Conservation (phyloP, 2,329 filamentous ascomycete species). For the Amylocarpus encephaloides region DNA sequence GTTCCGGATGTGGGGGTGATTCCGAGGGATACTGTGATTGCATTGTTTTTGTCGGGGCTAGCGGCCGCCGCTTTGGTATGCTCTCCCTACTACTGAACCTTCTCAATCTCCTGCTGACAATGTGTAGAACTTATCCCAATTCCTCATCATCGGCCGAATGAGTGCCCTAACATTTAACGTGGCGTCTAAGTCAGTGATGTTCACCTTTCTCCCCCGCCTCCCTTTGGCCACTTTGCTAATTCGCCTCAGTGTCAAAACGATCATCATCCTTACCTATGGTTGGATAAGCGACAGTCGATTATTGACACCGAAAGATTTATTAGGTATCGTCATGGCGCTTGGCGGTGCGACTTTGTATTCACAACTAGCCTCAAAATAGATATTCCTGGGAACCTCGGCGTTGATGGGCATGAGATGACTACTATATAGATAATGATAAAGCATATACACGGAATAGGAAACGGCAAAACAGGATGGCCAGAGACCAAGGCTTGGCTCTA, state of each 20-base stretch:
- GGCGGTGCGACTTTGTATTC: slow-evolving; percentile 41
- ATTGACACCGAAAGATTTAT: slow-evolving; percentile 34
- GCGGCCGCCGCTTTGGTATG: slow-evolving; percentile 35
- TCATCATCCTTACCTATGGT: slow-evolving; percentile 39
- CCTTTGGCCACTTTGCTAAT: neutral
- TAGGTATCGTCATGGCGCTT: slow-evolving; percentile 39
- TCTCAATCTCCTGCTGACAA: slow-evolving; percentile 15
- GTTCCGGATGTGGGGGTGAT: slow-evolving; percentile 24
- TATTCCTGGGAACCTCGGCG: neutral
- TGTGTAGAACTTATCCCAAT: slow-evolving; percentile 34
- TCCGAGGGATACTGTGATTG: slow-evolving; percentile 36
- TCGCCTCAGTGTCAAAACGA: slow-evolving; percentile 37
- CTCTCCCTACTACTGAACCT: neutral
- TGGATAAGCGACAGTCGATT: slow-evolving; percentile 40
- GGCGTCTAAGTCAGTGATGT: slow-evolving; percentile 26
- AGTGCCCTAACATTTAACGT: slow-evolving; percentile 30
- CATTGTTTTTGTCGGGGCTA: slow-evolving; percentile 36
- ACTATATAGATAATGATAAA: neutral
- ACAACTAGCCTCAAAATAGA: slow-evolving; percentile 30
- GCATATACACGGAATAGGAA: too few relatives aligned
- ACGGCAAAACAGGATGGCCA: too few relatives aligned
- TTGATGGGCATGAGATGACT: neutral
- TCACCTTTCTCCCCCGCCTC: neutral
- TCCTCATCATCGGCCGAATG: slow-evolving; percentile 32
- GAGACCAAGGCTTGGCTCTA: too few relatives aligned